Conservation (phyloP, 2,329 filamentous ascomycete genomes). For the Rachicladosporium sp. region DNA sequence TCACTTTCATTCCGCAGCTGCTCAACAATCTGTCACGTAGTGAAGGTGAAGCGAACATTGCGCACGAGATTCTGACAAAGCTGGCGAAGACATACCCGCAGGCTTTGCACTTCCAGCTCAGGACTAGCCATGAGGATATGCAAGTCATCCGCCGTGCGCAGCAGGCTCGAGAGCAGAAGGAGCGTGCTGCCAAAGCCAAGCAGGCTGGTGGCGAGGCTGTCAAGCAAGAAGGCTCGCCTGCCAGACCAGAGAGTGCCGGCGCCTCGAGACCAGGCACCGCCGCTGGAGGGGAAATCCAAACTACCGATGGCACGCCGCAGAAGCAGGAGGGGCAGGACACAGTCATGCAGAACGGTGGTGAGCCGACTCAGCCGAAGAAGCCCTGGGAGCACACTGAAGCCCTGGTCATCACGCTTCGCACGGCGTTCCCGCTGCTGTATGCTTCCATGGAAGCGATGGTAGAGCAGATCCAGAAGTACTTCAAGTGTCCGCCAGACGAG, state of each 20-base stretch:
- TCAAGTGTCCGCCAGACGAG: conserved; percentile 97
- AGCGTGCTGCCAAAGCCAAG: conserved; percentile 46
- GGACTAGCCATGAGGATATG: conserved; percentile 92
- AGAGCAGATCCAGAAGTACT: conserved; percentile 96
- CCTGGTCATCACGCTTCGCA: conserved; percentile 90
- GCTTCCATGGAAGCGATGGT: conserved; percentile 99
- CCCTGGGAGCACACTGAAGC: conserved; percentile 97
- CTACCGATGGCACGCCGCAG: conserved; percentile 22
- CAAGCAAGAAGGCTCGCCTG: conserved; percentile 24
- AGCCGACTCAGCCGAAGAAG: conserved; percentile 49
- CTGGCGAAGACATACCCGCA: conserved; percentile 95
- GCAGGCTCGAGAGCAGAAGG: conserved; percentile 39
- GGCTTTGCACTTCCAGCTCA: conserved; percentile 83
- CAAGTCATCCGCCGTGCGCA: conserved; percentile 80
- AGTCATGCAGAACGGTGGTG: conserved; percentile 7
- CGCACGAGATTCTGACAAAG: conserved; percentile 75
- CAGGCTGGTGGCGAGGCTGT: conserved; percentile 39
- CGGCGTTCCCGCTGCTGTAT: conserved; percentile 87
- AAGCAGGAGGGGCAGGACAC: conserved; percentile 21
- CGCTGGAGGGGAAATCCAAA: conserved; percentile 26
- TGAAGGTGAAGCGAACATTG: conserved; percentile 69
- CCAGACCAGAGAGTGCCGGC: conserved; percentile 20
- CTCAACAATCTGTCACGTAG: conserved; percentile 73
- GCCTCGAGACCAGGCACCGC: conserved; percentile 24
- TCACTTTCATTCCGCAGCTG: conserved; percentile 94